phyloP scores from a whole-genome alignment of 805 yeast species.

The Metschnikowia santaceciliae region DNA sequence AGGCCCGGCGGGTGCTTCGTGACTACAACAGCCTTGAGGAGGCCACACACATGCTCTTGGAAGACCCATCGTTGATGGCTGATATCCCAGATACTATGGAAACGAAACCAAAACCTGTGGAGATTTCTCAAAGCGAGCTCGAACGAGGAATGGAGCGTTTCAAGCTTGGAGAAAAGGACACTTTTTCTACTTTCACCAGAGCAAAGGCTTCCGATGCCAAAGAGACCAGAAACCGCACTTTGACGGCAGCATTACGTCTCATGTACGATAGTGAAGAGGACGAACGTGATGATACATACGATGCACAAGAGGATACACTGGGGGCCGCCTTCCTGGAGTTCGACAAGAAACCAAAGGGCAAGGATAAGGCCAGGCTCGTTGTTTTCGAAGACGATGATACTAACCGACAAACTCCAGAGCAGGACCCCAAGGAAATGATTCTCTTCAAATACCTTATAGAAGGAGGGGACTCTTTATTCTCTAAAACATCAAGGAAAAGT shows the following conservation, averaged over 20 bases:
- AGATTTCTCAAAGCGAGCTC: constrained; percentile 10
- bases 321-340: constrained; percentile 18
- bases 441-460: constrained; percentile 54
- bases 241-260: constrained; percentile 56
- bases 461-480: constrained; percentile 41
- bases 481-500: constrained; percentile 47
- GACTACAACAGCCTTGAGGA: constrained; percentile 50
- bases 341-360: constrained; percentile 8
- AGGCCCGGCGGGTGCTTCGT: constrained; percentile 47
- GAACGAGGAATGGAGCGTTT: constrained; percentile 14
- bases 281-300: constrained; percentile 77
- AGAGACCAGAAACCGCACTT: constrained; percentile 52
- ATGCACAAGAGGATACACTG: constrained; percentile 47
- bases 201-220: not conserved
- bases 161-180: constrained; percentile 23
- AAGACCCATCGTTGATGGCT: constrained; percentile 48
- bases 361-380: constrained; percentile 21
- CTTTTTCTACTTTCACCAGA: constrained; percentile 1
- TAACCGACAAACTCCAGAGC: constrained; percentile 8
- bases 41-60: constrained; percentile 58
- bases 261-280: constrained; percentile 77
- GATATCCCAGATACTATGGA: constrained; percentile 19
- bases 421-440: constrained; percentile 48
- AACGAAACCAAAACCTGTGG: not conserved
- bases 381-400: constrained; percentile 26